Evolutionary conservation across 2,329 filamentous ascomycete genomes (phyloP).

Genomic region (Ceratocystis diversiconidia): DNA sequence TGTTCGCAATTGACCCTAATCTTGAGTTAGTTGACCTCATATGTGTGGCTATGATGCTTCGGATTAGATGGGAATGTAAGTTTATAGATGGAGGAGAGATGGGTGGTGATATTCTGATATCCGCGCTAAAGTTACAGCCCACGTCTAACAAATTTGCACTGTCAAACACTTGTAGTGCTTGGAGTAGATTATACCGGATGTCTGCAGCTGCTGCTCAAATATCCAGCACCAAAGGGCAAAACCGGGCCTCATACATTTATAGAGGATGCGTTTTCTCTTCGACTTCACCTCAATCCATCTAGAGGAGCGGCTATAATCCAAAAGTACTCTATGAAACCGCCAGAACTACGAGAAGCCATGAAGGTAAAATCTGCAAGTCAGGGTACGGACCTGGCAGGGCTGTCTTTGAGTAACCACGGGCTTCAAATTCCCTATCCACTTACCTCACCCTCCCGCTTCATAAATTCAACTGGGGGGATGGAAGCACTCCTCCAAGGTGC

Average conservation of each 20-base stretch:
- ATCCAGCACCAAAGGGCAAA: slow-evolving; percentile 51
- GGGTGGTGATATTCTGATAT: neutral
- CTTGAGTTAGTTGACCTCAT: slow-evolving; percentile 74
- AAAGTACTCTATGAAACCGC: slow-evolving; percentile 52
- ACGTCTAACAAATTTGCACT: neutral
- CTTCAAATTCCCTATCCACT: slow-evolving; percentile 25
- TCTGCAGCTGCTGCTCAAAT: slow-evolving; percentile 68
- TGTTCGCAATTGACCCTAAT: slow-evolving; percentile 74
- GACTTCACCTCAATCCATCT: slow-evolving; percentile 45
- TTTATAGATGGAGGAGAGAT: slow-evolving; percentile 14
- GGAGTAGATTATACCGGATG: slow-evolving; percentile 79
- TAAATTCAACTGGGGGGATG: slow-evolving; percentile 44
- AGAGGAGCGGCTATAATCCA: slow-evolving; percentile 53
- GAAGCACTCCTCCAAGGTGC: slow-evolving; percentile 64
- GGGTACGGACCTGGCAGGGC: slow-evolving; percentile 26
- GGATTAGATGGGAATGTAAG: slow-evolving; percentile 80
- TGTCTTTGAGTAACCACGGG: slow-evolving; percentile 20
- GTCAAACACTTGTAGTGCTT: slow-evolving; percentile 44
- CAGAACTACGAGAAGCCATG: slow-evolving; percentile 22
- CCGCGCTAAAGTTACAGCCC: too few species aligned
- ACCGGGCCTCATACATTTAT: slow-evolving; percentile 66
- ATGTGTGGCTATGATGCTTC: slow-evolving; percentile 85
- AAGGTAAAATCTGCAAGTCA: neutral
- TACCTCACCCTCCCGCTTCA: slow-evolving; percentile 34
- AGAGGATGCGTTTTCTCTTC: slow-evolving; percentile 66